These are phyloP conservation scores for Volvox africanus DNA, from an alignment of 139 green algal genomes.

Conservation along the genomic window DNA sequence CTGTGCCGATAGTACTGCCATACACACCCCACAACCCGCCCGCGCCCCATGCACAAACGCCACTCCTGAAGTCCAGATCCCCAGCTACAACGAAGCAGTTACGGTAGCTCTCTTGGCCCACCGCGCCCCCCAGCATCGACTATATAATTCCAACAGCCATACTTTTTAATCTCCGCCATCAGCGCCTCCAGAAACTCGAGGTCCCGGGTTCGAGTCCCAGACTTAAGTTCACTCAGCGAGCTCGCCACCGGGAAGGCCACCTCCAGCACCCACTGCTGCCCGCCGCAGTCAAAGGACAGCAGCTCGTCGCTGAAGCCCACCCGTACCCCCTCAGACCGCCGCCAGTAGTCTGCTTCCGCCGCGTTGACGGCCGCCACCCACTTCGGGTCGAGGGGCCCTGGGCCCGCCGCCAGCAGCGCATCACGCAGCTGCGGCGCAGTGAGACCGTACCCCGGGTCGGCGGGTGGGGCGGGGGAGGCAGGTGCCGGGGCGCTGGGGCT, in stretches of 20 bases:
- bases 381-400: conserved; percentile 77
- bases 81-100: no score
- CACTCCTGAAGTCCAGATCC: no score
- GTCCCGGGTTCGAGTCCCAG: conserved; percentile 55
- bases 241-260: conserved; percentile 65
- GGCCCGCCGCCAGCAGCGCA: conserved; percentile 77
- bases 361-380: conserved; percentile 82
- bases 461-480: not conserved
- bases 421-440: conserved; percentile 87
- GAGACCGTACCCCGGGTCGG: conserved; percentile 34
- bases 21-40: no score
- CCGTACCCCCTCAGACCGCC: conserved; percentile 62
- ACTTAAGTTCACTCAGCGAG: conserved; percentile 31
- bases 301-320: conserved; percentile 83
- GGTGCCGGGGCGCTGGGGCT: not conserved
- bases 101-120: no score
- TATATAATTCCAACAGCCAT: not conserved
- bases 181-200: conserved; percentile 87
- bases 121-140: no score
- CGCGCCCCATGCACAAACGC: no score
- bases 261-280: conserved; percentile 98
- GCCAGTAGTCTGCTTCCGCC: conserved; percentile 94
- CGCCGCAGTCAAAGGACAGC: conserved; percentile 98
- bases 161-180: conserved; percentile 79
- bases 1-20: no score